Conservation (phyloP, 768 basidiomycete species). For the Strobilomyces confusus region DNA sequence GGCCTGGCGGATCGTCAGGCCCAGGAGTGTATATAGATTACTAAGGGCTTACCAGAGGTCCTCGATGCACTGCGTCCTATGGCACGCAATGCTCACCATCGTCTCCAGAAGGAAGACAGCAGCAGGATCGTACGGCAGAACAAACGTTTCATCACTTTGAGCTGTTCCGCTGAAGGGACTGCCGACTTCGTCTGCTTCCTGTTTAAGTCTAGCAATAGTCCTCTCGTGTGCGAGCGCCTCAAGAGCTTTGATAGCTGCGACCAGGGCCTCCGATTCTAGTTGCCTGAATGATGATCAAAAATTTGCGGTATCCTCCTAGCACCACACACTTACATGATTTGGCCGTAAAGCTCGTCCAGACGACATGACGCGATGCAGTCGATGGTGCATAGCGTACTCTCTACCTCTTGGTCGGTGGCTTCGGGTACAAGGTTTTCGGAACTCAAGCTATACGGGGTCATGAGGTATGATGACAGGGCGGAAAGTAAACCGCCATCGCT, state of each 20-base stretch:
- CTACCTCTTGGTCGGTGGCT: conserved; percentile 87
- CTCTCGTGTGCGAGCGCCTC: conserved; percentile 88
- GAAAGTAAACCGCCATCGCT: conserved; percentile 91
- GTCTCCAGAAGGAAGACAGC: conserved; percentile 92
- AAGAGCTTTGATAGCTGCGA: conserved; percentile 81
- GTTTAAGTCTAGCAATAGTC: conserved; percentile 73
- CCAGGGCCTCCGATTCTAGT: conserved; percentile 72
- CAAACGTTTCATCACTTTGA: conserved; percentile 42
- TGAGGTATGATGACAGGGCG: conserved; percentile 89
- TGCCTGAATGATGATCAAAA: conserved; percentile 46
- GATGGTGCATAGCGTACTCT: conserved; percentile 90
- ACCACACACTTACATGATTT: conserved; percentile 73
- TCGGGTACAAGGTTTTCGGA: conserved; percentile 77
- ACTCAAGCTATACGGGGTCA: conserved; percentile 85
- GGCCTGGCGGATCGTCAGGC: conserved; percentile 56
- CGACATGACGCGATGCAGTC: conserved; percentile 94
- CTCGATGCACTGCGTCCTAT: conserved; percentile 72
- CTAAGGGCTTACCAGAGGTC: conserved; percentile 73
- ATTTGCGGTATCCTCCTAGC: background rate
- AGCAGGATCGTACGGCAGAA: conserved; percentile 90
- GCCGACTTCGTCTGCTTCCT: conserved; percentile 58
- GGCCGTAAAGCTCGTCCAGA: conserved; percentile 89
- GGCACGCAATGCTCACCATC: conserved; percentile 85
- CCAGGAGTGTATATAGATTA: background rate
- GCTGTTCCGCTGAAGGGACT: conserved; percentile 32